Evolutionary conservation across 2,329 filamentous ascomycete species (phyloP), one percentile per base, ranked within the genome.

Genomic region (Fusarium decemcellulare): DNA sequence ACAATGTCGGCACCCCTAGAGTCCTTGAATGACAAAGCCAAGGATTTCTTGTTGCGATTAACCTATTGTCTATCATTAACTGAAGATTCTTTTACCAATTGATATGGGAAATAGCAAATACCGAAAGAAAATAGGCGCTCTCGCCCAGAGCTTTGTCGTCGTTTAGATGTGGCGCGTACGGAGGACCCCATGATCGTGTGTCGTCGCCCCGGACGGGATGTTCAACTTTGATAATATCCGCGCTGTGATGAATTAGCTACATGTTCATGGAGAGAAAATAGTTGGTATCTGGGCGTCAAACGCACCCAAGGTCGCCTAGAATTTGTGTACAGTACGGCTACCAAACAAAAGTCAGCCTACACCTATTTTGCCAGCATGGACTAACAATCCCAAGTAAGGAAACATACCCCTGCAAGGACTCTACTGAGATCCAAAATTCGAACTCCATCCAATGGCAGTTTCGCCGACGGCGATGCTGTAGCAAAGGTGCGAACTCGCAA

Each of bases 261-360:
- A 23, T 23, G 5, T 5, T 4, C 5, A 23, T 4, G 1, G 23
- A 23, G 23, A 23, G 23, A 5, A 23, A 23, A 23, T 4, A 23
- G 18, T 23, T 23, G 18, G 18, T 23, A 23, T 23, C 18, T 4
- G 2, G 18, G 18, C 2, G 4, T 23, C 18, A 23, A 12, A 65
- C 89, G 78, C 88, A 97, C 95, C 95, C 95, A 72, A 98, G 86
- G 80, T 99, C 96, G 59, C 95, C 95, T 4, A 99, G 83, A 43
- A 98, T 97, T 79, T 99, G 96, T 27, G 96, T 98, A 74, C 94
- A 97, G 77, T 98, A 98, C 69, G 95, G 95, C 93, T 97, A 0
- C 1, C 2, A 5, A 11, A 74, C 8, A 14, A 63, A 23, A 51
- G 34, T 40, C 16, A 40, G 50, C 57, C 60, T 59, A 6, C 10